These are phyloP conservation scores for Flueggea neowawraea DNA, from an alignment of 441 rosid genomes.

Conservation along the genomic window DNA sequence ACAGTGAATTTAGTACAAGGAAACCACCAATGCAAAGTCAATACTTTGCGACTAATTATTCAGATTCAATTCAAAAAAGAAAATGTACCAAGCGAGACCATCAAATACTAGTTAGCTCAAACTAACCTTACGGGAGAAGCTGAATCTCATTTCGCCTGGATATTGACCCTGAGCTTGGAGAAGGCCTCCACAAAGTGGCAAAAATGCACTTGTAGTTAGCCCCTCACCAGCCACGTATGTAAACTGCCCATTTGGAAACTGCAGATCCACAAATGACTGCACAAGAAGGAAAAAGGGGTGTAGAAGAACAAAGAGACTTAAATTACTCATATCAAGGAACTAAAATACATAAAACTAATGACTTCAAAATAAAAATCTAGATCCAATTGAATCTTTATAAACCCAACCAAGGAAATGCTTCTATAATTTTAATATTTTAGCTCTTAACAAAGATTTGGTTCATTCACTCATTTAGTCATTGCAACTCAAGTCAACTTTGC, in stretches of 20 bases:
- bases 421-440: not conserved
- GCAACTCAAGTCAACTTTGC: not conserved
- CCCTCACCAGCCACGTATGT: conserved; percentile 96
- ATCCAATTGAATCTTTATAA: not conserved
- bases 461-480: not conserved
- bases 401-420: not conserved
- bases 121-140: conserved; percentile 81
- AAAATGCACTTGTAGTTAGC: conserved; percentile 81
- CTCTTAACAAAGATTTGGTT: not conserved
- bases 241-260: conserved; percentile 90
- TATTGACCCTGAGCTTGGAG: conserved; percentile 97
- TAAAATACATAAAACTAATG: conserved; percentile 36
- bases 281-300: not conserved
- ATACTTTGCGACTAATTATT: not conserved
- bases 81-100: not conserved
- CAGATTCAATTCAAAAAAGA: not conserved
- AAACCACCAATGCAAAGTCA: not conserved
- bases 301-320: no score
- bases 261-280: conserved; percentile 93
- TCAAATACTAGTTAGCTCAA: no score
- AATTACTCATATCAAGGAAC: no score
- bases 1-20: no score
- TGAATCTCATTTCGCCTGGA: conserved; percentile 96
- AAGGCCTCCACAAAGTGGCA: conserved; percentile 86
- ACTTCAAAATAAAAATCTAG: conserved; percentile 33